Base-by-base conservation (phyloP, 2,329 filamentous ascomycete genomes). In the Penicillium sp. region DNA sequence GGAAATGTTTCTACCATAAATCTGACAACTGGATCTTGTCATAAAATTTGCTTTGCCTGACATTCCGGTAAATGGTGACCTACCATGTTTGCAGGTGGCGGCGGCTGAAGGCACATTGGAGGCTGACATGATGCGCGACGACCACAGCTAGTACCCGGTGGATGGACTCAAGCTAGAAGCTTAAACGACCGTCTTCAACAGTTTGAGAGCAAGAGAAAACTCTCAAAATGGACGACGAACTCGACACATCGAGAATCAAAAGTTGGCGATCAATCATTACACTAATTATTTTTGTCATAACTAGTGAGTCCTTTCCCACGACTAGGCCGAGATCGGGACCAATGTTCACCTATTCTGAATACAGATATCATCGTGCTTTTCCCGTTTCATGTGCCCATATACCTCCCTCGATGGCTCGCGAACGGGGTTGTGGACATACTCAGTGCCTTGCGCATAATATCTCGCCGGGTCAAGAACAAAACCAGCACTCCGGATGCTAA, bases 261-360 rank as follows among this genome's bases (percentile, higher is more conserved):
- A 68, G 79, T 49, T 88, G 84, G 85, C 76, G 80, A 41, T 87
- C 85, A 13, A 88, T 89, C 41, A 69, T 88, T 49, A 88, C 84
- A 0, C 74, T 89, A 29, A 70, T 89, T 45, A 78, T 84, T 37
- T 89, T 89, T 60, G 72, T 88, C 29, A 36, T 86, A 34, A 84
- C 85, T 4, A 89, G 85, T 88, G 72, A 76, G 83, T 80, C 16
- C 13, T 29, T 9, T 6, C 11, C 6, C 1, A 13, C 6, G 30
- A 13, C 5, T 9, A 30, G 27, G 3, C 12, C 13, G 29, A 14
- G 34, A 14, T 18, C 25, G 22, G 27, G 13, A 9, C 49, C 50
- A 39, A 46, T 35, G 16, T 19, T 33, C 29, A 22, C 57, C 33
- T 22, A n/a, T 42, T 41, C 29, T 16, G 25, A 13, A 13, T 19